Conservation (phyloP, 2,329 filamentous ascomycete genomes). For the Fusarium sp. region DNA sequence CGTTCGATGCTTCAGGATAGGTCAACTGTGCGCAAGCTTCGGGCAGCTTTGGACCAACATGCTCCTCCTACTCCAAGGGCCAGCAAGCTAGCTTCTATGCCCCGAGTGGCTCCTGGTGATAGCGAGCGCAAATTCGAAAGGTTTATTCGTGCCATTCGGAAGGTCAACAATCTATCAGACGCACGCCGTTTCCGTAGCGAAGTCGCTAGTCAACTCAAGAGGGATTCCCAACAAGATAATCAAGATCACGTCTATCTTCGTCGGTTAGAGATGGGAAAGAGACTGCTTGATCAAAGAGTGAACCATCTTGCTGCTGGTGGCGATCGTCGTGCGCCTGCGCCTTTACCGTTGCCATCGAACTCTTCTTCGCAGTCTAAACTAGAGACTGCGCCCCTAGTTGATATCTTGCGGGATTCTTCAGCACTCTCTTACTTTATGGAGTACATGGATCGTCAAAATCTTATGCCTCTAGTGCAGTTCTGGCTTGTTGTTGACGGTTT, state of each 20-base stretch:
- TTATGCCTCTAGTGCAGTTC: conserved; percentile 95
- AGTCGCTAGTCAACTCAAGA: conserved; percentile 90
- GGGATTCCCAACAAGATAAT: conserved; percentile 81
- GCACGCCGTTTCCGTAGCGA: conserved; percentile 93
- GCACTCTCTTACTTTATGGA: conserved; percentile 99
- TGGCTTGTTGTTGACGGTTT: conserved; percentile 99
- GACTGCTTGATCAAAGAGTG: conserved; percentile 90
- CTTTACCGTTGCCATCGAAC: conserved; percentile 44
- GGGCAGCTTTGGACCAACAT: conserved; percentile 94
- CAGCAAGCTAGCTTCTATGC: conserved; percentile 77
- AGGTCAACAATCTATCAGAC: conserved; percentile 92
- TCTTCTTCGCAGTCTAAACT: conserved; percentile 69
- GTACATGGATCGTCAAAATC: conserved; percentile 92
- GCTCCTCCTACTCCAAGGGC: conserved; percentile 83
- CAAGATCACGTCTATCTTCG: conserved; percentile 91
- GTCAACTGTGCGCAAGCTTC: conserved; percentile 92
- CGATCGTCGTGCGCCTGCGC: conserved; percentile 58
- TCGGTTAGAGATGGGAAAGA: conserved; percentile 91
- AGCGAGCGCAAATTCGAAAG: conserved; percentile 94
- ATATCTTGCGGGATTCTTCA: conserved; percentile 90
- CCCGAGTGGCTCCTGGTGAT: conserved; percentile 84
- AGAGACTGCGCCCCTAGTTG: conserved; percentile 82
- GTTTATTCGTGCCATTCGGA: conserved; percentile 90
- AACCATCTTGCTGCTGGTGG: conserved; percentile 81
- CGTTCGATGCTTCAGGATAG: conserved; percentile 92